Conservation (phyloP, 257 asterid species). For the Lycium ferocissimum region DNA sequence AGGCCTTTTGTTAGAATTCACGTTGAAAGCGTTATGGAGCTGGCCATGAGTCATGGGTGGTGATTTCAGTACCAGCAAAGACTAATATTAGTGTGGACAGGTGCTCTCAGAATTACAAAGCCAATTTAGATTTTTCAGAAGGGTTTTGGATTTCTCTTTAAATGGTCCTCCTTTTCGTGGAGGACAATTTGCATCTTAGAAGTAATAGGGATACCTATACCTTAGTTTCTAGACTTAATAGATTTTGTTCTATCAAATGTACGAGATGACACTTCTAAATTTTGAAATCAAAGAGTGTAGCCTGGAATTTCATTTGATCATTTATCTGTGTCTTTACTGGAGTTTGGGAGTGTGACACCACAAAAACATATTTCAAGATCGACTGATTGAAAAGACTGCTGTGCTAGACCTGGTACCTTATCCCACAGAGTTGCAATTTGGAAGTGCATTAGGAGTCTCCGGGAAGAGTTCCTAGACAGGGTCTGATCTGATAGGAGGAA, state of each 20-base stretch:
- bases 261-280: neutral
- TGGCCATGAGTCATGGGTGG: neutral
- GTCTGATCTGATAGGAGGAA: neutral
- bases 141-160: neutral
- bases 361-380: neutral
- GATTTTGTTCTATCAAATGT: neutral
- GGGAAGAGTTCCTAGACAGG: conserved; percentile 17
- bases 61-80: conserved; percentile 9
- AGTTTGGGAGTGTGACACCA: neutral
- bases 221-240: conserved; percentile 3
- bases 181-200: conserved; percentile 6
- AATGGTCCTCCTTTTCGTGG: neutral
- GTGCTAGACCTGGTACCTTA: conserved; percentile 2
- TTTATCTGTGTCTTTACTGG: neutral
- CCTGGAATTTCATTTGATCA: neutral
- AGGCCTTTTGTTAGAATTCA: neutral
- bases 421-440: neutral
- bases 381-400: neutral
- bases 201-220: neutral
- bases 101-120: conserved; percentile 16
- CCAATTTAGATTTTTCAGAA: neutral
- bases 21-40: conserved; percentile 21
- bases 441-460: neutral
- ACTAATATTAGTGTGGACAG: neutral
- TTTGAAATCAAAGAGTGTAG: neutral